These are phyloP conservation scores for Lasiodiplodia citricola DNA, from an alignment of 2,329 filamentous ascomycete species.

Conservation along the genomic window DNA sequence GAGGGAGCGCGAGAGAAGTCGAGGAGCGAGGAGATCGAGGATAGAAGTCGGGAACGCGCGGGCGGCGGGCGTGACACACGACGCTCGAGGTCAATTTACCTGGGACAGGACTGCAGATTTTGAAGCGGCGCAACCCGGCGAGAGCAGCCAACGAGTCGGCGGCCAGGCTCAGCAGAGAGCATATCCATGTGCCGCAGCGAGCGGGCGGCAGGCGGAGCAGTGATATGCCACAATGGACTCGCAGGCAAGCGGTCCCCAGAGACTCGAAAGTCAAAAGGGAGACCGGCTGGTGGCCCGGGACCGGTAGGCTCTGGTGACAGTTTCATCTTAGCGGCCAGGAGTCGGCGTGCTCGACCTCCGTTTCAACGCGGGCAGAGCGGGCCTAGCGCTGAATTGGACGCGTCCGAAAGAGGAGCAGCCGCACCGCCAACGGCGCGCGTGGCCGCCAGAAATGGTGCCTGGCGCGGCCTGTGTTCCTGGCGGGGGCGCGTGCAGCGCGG, in stretches of 20 bases:
- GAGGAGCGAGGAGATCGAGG: not conserved
- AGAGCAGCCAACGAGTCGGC: slow-evolving; percentile 18
- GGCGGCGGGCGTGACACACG: slow-evolving; percentile 15
- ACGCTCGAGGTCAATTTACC: slow-evolving; percentile 23
- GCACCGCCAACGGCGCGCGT: not conserved
- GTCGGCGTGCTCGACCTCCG: slow-evolving; percentile 8
- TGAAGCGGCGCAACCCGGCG: slow-evolving; percentile 21
- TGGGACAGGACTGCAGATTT: slow-evolving; percentile 23
- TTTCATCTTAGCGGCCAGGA: slow-evolving; percentile 19
- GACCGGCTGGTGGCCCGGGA: slow-evolving; percentile 2
- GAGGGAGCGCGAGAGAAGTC: slow-evolving; percentile 6
- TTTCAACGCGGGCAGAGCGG: slow-evolving; percentile 17
- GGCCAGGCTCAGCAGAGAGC: slow-evolving; percentile 7
- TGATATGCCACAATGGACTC: not conserved
- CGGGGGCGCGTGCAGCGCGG: not conserved
- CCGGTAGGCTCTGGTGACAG: slow-evolving; percentile 11
- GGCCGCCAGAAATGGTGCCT: not conserved
- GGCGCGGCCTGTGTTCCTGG: not conserved
- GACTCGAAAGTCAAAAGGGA: slow-evolving; percentile 18
- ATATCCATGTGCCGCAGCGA: slow-evolving; percentile 16
- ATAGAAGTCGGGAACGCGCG: slow-evolving; percentile 14
- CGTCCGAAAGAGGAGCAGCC: slow-evolving; percentile 6
- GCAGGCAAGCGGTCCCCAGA: slow-evolving; percentile 4
- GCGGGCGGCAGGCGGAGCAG: not conserved
- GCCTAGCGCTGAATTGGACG: not conserved